Evolutionary conservation across 2,329 filamentous ascomycete genomes (phyloP).

Genomic region (Fusarium sp.): DNA sequence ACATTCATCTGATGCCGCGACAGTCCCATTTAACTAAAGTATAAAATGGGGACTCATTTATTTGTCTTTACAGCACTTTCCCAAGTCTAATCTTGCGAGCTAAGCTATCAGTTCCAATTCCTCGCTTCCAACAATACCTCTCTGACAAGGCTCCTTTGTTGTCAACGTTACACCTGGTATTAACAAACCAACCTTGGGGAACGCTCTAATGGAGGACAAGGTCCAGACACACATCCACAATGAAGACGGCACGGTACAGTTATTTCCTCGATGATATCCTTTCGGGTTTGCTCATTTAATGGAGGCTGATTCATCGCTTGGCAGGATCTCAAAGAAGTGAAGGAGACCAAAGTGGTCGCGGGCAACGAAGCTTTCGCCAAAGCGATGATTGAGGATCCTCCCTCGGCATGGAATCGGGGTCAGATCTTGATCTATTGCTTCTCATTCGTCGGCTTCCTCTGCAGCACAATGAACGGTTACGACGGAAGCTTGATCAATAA

Average conservation of each 20-base stretch:
- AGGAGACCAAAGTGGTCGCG: background rate
- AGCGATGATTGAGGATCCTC: background rate
- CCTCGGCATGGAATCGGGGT: background rate
- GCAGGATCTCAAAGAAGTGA: background rate
- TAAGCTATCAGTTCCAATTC: too few species aligned
- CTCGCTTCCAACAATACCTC: background rate
- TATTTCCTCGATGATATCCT: too few species aligned
- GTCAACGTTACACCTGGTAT: background rate
- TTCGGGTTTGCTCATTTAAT: background rate
- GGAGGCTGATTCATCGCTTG: background rate
- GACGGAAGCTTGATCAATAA: background rate
- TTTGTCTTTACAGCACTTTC: too few species aligned
- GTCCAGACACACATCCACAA: background rate
- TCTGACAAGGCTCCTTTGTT: fast-evolving
- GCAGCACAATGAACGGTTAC: background rate
- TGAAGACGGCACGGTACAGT: background rate
- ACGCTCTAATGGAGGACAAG: background rate
- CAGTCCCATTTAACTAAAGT: background rate
- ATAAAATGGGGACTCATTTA: background rate
- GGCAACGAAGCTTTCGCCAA: background rate
- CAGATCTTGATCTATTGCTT: background rate
- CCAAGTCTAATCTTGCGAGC: too few species aligned
- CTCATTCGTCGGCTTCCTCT: background rate
- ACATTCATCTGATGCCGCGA: too few species aligned
- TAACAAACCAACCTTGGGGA: too few species aligned